Percentiles rank a stretch among this genome's conserved stretches.
These are phyloP conservation scores for Paramyrothecium roridum DNA, from an alignment of 2,329 filamentous ascomycete genomes.

Conservation along the genomic window DNA sequence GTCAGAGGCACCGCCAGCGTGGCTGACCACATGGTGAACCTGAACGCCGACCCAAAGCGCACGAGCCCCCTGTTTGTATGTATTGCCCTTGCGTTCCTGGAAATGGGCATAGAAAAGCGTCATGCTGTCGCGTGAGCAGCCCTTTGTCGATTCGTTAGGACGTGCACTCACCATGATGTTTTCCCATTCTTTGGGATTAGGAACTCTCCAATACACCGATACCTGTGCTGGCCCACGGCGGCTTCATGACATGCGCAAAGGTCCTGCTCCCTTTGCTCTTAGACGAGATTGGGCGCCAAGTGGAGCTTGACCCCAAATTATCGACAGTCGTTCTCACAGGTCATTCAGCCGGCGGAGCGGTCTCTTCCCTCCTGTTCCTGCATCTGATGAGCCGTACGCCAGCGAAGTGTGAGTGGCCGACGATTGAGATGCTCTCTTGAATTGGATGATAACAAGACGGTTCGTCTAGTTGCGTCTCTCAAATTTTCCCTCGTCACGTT, in stretches of 20 bases:
- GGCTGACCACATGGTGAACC: conserved; percentile 18
- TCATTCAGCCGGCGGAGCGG: conserved; percentile 18
- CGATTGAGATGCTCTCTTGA: no score
- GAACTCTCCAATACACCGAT: accelerated
- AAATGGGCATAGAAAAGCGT: neutral
- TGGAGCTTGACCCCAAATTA: neutral
- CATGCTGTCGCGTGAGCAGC: neutral
- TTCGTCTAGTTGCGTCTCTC: neutral
- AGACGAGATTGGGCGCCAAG: conserved; percentile 7
- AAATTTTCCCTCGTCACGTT: conserved; percentile 15
- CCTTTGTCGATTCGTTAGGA: neutral
- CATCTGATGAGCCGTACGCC: conserved; percentile 6
- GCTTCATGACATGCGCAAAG: conserved; percentile 15
- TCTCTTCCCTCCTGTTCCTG: conserved; percentile 13
- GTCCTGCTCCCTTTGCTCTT: conserved; percentile 10
- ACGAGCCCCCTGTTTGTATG: conserved; percentile 9
- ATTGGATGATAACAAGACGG: neutral
- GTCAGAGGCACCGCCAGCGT: conserved; percentile 14
- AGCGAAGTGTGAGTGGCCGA: conserved; percentile 1
- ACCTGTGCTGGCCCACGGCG: conserved; percentile 9
- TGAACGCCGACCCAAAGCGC: conserved; percentile 9
- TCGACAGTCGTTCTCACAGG: conserved; percentile 14
- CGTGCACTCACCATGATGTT: neutral
- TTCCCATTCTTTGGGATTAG: neutral
- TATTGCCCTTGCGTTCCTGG: accelerated